Evolutionary conservation across 2,329 filamentous ascomycete genomes (phyloP).

Genomic region (Verticillium tricorpus): DNA sequence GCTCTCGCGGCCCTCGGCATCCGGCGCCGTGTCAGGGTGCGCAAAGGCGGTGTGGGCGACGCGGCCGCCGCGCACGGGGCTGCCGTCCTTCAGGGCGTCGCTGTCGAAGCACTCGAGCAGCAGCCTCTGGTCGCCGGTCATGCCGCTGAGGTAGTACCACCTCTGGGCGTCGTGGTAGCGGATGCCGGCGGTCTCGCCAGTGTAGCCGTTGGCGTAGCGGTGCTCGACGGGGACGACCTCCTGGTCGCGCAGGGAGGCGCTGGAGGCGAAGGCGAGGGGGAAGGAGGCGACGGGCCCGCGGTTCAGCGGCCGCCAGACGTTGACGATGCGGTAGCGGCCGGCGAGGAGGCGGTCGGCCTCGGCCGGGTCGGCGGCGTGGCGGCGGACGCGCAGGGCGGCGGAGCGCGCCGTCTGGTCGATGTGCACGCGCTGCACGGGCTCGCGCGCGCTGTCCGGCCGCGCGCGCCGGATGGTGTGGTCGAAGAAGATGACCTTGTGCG

Average conservation of each 20-base stretch:
- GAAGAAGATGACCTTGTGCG: slow-evolving; percentile 67
- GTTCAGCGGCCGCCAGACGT: slow-evolving; percentile 73
- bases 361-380: slow-evolving; percentile 53
- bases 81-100: slow-evolving; percentile 45
- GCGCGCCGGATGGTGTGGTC: slow-evolving; percentile 83
- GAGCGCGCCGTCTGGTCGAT: slow-evolving; percentile 75
- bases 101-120: slow-evolving; percentile 77
- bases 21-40: slow-evolving; percentile 66
- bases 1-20: slow-evolving; percentile 72
- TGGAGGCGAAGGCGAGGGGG: slow-evolving; percentile 66
- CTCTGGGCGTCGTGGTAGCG: slow-evolving; percentile 55
- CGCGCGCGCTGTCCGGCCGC: slow-evolving; percentile 51
- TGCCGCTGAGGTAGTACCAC: slow-evolving; percentile 79
- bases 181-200: slow-evolving; percentile 71
- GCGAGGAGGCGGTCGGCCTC: slow-evolving; percentile 64
- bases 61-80: slow-evolving; percentile 46
- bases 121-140: slow-evolving; percentile 68
- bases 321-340: slow-evolving; percentile 76
- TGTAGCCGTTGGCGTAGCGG: slow-evolving; percentile 62
- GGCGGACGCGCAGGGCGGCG: slow-evolving; percentile 60
- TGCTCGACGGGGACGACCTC: slow-evolving; percentile 72
- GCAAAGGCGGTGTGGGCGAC: slow-evolving; percentile 75
- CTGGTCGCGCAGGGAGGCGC: slow-evolving; percentile 51
- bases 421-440: slow-evolving; percentile 69
- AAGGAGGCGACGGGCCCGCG: slow-evolving; percentile 57